These are phyloP conservation scores for Hibiscus mutabilis DNA, from an alignment of 345 rosid genomes.

Conservation along the genomic window DNA sequence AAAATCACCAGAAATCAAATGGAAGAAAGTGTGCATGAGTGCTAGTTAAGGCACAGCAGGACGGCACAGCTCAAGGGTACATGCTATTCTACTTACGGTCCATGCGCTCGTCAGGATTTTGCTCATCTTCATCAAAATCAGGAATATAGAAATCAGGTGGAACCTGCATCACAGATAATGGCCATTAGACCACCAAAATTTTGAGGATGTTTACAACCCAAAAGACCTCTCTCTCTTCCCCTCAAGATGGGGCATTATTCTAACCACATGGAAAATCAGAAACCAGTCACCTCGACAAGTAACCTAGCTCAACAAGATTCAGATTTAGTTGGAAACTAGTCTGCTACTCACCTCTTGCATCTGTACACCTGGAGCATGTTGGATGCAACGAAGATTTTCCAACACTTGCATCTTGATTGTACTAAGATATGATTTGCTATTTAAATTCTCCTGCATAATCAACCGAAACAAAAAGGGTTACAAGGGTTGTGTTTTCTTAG, in stretches of 20 bases:
- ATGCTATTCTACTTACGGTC: conserved; percentile 54
- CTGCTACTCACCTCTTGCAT: conserved; percentile 79
- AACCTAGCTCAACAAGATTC: neutral
- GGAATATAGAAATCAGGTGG: conserved; percentile 95
- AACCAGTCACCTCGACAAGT: neutral
- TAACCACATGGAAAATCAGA: neutral
- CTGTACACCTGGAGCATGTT: conserved; percentile 92
- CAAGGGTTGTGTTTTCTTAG: conserved; percentile 2
- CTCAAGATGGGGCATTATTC: too few species aligned
- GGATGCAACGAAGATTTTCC: conserved; percentile 83
- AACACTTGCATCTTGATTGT: conserved; percentile 80
- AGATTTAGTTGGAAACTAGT: neutral
- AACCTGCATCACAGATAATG: conserved; percentile 39
- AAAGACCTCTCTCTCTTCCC: neutral
- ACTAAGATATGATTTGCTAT: conserved; percentile 80
- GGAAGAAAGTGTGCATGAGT: neutral
- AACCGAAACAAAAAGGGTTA: conserved; percentile 10
- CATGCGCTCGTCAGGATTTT: conserved; percentile 76
- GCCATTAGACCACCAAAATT: neutral
- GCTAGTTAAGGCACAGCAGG: neutral
- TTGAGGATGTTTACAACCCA: neutral
- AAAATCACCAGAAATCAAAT: neutral
- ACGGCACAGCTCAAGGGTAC: neutral
- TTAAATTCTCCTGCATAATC: conserved; percentile 72
- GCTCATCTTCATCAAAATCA: conserved; percentile 87